Evolutionary conservation across 2,329 filamentous ascomycete genomes (phyloP), one percentile per base, ranked within the genome.

Genomic region (Nemania abortiva): DNA sequence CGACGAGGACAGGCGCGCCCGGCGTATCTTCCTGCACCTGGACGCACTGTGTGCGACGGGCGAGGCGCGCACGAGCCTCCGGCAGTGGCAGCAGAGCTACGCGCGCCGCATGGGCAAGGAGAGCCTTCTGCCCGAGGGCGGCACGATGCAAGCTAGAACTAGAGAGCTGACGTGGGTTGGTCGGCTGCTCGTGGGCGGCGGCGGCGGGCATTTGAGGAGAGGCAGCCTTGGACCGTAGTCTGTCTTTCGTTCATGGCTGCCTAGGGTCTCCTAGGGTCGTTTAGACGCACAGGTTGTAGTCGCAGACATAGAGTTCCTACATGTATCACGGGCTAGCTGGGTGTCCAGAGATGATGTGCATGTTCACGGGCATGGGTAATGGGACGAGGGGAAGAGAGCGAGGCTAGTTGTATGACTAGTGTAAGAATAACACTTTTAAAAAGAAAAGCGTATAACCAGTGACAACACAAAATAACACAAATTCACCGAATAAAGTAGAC

Each of bases 61-160:
- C 1, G 84, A 85, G 57, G 86, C 88, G 0, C 81, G 78, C n/a
- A 73, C 77, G 5, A 85, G 87, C 37, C 77, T 89, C 2, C 79
- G 79, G 34, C 72, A 76, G 3, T 89, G 86, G 83, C 86, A 87
- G 75, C 80, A 84, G 67, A 70, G 69, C 2, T 89, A 85, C 73
- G 86, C 86, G 31, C 80, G 83, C 7, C 79, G 75, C 3, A 70
- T 75, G 53, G 75, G 78, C 10, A 79, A 81, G n/a, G 76, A 80
- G 1, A 71, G 70, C 15, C 76, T 87, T 5, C 78, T 87, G 0
- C 84, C 85, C 0, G 67, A 73, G 1, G 82, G 82, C 6, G 73
- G 74, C 13, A 65, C 69, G 11, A 73, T 76, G 74, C 63, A 55
- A 18, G 57, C 55, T 13, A 67, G 63, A 10, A 59, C 63, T 7